phyloP scores from a whole-genome alignment of 306 rosid genomes.

The Casuarina cunninghamiana region DNA sequence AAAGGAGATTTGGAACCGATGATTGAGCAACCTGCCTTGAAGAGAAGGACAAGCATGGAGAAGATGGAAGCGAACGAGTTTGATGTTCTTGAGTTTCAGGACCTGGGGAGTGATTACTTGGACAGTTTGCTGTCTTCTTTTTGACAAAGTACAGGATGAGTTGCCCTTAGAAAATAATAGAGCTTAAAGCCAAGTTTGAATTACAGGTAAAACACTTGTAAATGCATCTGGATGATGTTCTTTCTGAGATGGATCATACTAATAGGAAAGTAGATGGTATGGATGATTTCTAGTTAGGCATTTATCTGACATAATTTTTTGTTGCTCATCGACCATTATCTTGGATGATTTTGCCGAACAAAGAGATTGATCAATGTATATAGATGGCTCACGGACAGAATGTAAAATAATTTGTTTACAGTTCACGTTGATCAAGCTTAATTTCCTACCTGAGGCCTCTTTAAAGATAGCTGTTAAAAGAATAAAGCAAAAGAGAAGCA shows the following conservation, averaged over 20 bases:
- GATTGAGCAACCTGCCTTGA: conserved; percentile 38
- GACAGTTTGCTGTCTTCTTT: conserved; percentile 70
- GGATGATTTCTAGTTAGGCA: not conserved
- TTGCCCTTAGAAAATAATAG: not conserved
- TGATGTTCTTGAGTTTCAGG: conserved; percentile 72
- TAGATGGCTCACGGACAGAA: not conserved
- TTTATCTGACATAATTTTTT: not conserved
- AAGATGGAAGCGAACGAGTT: conserved; percentile 36
- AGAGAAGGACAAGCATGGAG: conserved; percentile 41
- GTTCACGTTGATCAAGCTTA: not conserved
- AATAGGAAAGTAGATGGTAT: not conserved
- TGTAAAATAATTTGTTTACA: not conserved
- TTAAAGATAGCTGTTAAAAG: not conserved
- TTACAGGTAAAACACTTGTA: not conserved
- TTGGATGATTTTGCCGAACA: not conserved
- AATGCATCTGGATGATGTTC: not conserved
- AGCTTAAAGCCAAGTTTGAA: not conserved
- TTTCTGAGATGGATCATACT: not conserved
- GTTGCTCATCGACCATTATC: not conserved
- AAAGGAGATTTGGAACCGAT: conserved; percentile 34
- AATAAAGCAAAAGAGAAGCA: not conserved
- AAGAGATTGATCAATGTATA: not conserved
- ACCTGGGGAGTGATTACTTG: conserved; percentile 79
- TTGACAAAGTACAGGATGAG: conserved; percentile 30
- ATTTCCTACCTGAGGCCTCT: not conserved